A percentile compares a stretch with the other conserved stretches of the same genome.
These are phyloP conservation scores for Amanita brunnescens DNA, from an alignment of 768 basidiomycete species.

Conservation along the genomic window DNA sequence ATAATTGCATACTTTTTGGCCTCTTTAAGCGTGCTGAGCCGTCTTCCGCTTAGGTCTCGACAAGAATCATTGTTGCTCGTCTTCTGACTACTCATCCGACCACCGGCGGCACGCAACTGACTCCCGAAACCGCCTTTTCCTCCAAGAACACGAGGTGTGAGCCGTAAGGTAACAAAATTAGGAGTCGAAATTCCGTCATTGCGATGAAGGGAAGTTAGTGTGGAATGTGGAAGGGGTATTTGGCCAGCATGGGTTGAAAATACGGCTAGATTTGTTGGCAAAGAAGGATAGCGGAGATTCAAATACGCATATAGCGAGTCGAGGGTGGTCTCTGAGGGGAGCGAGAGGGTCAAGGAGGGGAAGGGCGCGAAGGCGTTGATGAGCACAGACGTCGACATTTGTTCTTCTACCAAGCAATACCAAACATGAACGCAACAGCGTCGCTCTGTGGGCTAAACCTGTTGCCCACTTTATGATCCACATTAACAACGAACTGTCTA, in stretches of 20 bases:
- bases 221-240: constrained; percentile 18
- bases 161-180: constrained; percentile 53
- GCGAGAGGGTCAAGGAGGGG: constrained; percentile 24
- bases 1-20: constrained; percentile 68
- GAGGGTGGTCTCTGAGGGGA: constrained; percentile 21
- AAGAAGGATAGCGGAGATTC: constrained; percentile 25
- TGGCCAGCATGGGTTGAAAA: constrained; percentile 32
- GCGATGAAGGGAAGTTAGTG: constrained; percentile 19
- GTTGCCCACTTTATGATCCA: too few species aligned
- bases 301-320: constrained; percentile 24
- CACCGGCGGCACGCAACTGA: constrained; percentile 93
- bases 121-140: constrained; percentile 98
- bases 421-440: too few species aligned
- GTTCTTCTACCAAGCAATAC: too few species aligned
- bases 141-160: constrained; percentile 69
- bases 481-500: too few species aligned
- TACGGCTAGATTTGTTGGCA: constrained; percentile 23
- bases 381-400: constrained; percentile 24
- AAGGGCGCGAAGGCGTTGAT: constrained; percentile 33
- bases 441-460: too few species aligned
- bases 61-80: constrained; percentile 94
- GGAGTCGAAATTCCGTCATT: constrained; percentile 11
- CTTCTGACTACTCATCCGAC: constrained; percentile 94
- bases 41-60: constrained; percentile 81
- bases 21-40: constrained; percentile 92